phyloP scores from a whole-genome alignment of 1,284 basidiomycete genomes.

The Xanthoconium separans region DNA sequence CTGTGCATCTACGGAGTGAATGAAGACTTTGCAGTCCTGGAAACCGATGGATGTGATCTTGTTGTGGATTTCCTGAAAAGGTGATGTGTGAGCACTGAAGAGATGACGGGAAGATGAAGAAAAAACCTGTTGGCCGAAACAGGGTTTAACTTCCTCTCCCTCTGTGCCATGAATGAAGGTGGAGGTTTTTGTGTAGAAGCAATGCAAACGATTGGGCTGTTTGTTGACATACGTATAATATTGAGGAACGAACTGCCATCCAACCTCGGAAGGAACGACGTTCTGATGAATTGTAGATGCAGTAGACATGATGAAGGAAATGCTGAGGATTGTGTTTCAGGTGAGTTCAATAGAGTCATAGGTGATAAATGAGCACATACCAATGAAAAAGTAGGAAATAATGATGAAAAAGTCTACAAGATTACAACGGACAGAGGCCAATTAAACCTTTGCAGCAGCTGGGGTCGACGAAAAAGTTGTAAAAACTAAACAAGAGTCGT shows the following conservation, averaged over 20 bases:
- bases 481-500: slow-evolving; percentile 14
- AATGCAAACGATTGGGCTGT: slow-evolving; percentile 93
- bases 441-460: slow-evolving; percentile 30
- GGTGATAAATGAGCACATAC: slow-evolving; percentile 14
- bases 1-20: slow-evolving; percentile 93
- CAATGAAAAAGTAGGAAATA: slow-evolving; percentile 26
- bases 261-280: slow-evolving; percentile 84
- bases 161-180: slow-evolving; percentile 96
- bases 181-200: slow-evolving; percentile 98
- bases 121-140: slow-evolving; percentile 87
- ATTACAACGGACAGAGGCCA: slow-evolving; percentile 34
- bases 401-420: slow-evolving; percentile 37
- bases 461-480: slow-evolving; percentile 20
- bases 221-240: slow-evolving; percentile 99
- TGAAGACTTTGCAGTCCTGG: slow-evolving; percentile 97
- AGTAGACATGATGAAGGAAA: slow-evolving; percentile 31
- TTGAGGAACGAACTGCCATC: slow-evolving; percentile 96
- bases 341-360: slow-evolving; percentile 1
- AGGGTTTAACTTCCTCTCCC: slow-evolving; percentile 87
- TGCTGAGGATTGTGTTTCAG: slow-evolving; percentile 23
- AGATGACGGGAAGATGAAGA: not conserved
- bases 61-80: slow-evolving; percentile 89
- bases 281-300: slow-evolving; percentile 44
- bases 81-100: slow-evolving; percentile 4
- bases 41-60: slow-evolving; percentile 94